Evolutionary conservation across 1,284 basidiomycete genomes (phyloP), one percentile per base, ranked within the genome.

Genomic region (Apiotrichum brassicae): DNA sequence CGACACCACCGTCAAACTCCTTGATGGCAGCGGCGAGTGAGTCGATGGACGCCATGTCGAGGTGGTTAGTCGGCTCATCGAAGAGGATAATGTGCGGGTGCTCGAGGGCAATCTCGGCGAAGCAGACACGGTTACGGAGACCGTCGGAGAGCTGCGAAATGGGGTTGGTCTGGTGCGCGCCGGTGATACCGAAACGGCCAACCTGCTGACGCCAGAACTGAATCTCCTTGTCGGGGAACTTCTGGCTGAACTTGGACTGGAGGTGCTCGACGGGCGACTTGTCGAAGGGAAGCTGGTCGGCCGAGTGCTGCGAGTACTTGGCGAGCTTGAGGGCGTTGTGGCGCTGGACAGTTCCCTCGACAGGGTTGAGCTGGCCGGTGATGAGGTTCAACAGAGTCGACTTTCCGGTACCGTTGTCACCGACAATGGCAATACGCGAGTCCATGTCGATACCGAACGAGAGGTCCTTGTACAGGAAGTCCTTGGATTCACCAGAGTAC

Each of bases 251-350:
- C 42, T 86, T 72, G 22, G 72, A 69, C 75, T 94, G 89, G 76
- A 98, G 86, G 78, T 97, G 91, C 75, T 98, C 94, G 64, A 98
- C 86, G 16, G 94, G 91, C 38, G 82, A 79, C 75, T 84, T 83
- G 64, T 94, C 86, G 76, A 95, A 97, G 19, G 94, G 95, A 28
- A 98, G 81, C 74, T 98, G 95, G 75, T 99, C 95, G 24, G 95
- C 93, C 47, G 87, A 92, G 78, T 99, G 95, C 77, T 99, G 95
- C 33, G 87, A 92, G 80, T 97, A 98, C 74, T 92, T 93, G 58
- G 88, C 91, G 54, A 98, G 83, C 76, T 98, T 98, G 63, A 99
- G 80, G 32, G 79, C 81, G 44, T 86, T 78, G 74, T 98, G 94
- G 63, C 90, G 88, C 44, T 85, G 86, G 60, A 98, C 74, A 22